phyloP scores from a whole-genome alignment of 129 eudicot species.

The Flaveria brownii region DNA sequence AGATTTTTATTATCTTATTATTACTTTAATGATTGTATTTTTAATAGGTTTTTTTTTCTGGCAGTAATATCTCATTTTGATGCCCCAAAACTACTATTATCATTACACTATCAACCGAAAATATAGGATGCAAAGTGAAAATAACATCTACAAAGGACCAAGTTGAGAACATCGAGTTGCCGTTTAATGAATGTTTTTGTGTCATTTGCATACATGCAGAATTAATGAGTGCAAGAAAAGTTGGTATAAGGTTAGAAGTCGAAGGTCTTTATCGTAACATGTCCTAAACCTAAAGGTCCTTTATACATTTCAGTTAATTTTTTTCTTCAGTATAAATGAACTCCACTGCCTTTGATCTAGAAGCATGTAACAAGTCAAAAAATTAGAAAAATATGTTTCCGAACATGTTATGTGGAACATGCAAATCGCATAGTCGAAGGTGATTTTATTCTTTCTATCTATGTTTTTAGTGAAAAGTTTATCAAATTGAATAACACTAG shows the following conservation, averaged over 20 bases:
- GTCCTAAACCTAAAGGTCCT: constrained; percentile 15
- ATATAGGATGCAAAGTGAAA: neutral
- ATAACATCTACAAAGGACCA: neutral
- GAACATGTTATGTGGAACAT: constrained; percentile 34
- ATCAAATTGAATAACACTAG: neutral
- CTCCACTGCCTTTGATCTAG: constrained; percentile 2
- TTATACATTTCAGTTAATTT: constrained; percentile 9
- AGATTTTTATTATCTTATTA: neutral
- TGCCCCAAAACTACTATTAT: no score
- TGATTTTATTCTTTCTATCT: neutral
- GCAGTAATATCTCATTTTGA: no score
- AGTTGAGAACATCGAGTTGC: constrained; percentile 1
- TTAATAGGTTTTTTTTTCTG: neutral
- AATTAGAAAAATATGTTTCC: constrained; percentile 24
- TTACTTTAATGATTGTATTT: neutral
- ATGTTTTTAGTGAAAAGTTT: neutral
- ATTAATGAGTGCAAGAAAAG: neutral
- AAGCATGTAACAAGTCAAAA: constrained; percentile 5
- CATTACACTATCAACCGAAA: no score
- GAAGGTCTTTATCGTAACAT: constrained; percentile 17
- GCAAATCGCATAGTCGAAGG: constrained; percentile 38
- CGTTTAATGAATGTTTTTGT: neutral
- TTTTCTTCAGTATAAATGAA: constrained; percentile 20
- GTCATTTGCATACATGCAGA: neutral
- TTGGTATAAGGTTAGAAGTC: neutral